Evolutionary conservation across 2,329 filamentous ascomycete genomes (phyloP).

Genomic region (Aspergillus sp.): DNA sequence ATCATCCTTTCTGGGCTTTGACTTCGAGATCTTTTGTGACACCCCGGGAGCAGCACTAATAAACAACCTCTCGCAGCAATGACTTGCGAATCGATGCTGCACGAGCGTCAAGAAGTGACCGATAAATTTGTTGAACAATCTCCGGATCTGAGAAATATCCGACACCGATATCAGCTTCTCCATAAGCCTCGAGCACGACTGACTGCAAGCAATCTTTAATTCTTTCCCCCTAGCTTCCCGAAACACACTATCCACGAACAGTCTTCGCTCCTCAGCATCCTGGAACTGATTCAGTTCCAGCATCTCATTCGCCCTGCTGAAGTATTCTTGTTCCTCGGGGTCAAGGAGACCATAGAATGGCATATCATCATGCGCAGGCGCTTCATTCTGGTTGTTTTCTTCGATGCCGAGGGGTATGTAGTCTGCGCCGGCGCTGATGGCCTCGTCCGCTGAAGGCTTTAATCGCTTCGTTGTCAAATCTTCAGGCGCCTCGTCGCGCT

Average conservation of each 20-base stretch:
- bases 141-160: constrained; percentile 76
- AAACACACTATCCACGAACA: constrained; percentile 80
- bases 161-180: constrained; percentile 86
- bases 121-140: constrained; percentile 79
- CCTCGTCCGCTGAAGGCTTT: constrained; percentile 33
- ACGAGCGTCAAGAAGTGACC: constrained; percentile 86
- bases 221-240: constrained; percentile 87
- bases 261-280: constrained; percentile 67
- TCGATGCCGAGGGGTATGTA: constrained; percentile 39
- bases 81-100: constrained; percentile 93
- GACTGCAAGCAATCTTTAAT: constrained; percentile 91
- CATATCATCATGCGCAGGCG: constrained; percentile 50
- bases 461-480: constrained; percentile 39
- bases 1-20: constrained; percentile 26
- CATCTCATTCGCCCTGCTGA: constrained; percentile 83
- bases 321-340: constrained; percentile 93
- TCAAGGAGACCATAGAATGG: constrained; percentile 93
- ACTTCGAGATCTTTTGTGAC: constrained; percentile 64
- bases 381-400: constrained; percentile 26
- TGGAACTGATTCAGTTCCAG: constrained; percentile 88
- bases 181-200: constrained; percentile 90
- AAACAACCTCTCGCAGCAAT: constrained; percentile 95
- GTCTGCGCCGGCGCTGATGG: constrained; percentile 28
- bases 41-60: constrained; percentile 77
- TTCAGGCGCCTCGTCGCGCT: constrained; percentile 35